Base-by-base conservation (phyloP, 2,329 filamentous ascomycete species). In the Ophiostoma australiae region DNA sequence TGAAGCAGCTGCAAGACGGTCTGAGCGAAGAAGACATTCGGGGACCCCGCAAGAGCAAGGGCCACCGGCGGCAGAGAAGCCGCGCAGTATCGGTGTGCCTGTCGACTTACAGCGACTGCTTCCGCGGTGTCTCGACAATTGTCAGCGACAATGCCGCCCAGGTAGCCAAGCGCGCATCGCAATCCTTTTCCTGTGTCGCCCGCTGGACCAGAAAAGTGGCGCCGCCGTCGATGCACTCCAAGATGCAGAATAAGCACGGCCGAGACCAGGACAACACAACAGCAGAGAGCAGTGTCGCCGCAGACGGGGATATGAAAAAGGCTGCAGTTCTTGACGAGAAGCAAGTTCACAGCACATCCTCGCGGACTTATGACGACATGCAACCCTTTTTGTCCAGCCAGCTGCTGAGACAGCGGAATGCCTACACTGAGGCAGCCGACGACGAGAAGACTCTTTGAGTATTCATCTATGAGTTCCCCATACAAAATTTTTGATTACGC, bases 1-100 rank as follows among this genome's bases (percentile, higher is more conserved):
- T 75, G 74, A 73, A 74, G 65, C 67, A 68, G 17, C 39, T 72
- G 13, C 69, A 72, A 65, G 72, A 71, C 3, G 72, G 70, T 8
- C 23, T 72, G 11, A 39, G 15, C 10, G 55, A 69, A 7, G 70
- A 70, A n/a, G 70, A 72, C 8, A 73, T 70, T 31, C 10, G 31
- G n/a, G 69, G 70, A 15, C 41, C n/a, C 10, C 52, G 41, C 23
- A 67, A 48, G n/a, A 33, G 37, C 23, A 67, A 48, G n/a, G 15
- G 37, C 23, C 66, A 48, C 37, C 66, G 39, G 10, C 39, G 66
- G 39, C 35, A 41, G 37, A 27, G 23, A 15, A 33, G 66, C 27
- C 66, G 37, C 39, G 37, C n/a, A 11, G 39, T 67, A 23, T 67
- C 66, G 37, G 37, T 31, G 10, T 67, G 66, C 23, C 39, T 67